phyloP scores from a whole-genome alignment of 805 yeast species.

The Scheffersomyces stipitis region DNA sequence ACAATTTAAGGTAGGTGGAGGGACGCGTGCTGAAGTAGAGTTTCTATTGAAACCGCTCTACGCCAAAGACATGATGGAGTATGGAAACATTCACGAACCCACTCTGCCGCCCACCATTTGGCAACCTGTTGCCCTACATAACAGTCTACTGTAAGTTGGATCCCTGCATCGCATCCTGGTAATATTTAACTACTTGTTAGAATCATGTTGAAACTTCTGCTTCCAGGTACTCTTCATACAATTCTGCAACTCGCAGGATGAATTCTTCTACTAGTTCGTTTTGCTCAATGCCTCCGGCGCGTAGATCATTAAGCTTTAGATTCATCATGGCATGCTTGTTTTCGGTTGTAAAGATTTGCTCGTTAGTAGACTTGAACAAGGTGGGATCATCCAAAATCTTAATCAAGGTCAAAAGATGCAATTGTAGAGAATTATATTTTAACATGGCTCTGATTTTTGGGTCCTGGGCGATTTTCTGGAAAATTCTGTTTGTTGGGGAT shows the following conservation, averaged over 20 bases:
- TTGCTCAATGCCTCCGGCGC: slow-evolving; percentile 64
- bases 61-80: too few species aligned
- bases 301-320: slow-evolving; percentile 56
- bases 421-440: slow-evolving; percentile 51
- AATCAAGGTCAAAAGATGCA: slow-evolving; percentile 52
- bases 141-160: too few species aligned
- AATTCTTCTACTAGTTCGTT: slow-evolving; percentile 74
- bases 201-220: too few species aligned
- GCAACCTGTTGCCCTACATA: too few species aligned
- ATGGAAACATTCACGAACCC: too few species aligned
- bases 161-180: too few species aligned
- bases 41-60: too few species aligned
- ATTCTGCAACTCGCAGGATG: slow-evolving; percentile 40
- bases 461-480: slow-evolving; percentile 37
- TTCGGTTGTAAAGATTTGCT: slow-evolving; percentile 50
- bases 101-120: too few species aligned
- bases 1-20: too few species aligned
- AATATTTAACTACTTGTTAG: too few species aligned
- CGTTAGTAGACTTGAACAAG: slow-evolving; percentile 16
- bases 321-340: slow-evolving; percentile 60
- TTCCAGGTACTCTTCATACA: slow-evolving; percentile 9
- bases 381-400: slow-evolving; percentile 32
- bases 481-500: slow-evolving; percentile 5
- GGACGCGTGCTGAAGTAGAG: too few species aligned
- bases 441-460: slow-evolving; percentile 46